Base-by-base conservation (phyloP, 1,139 yeast genomes). In the Arxiozyma slooffiae region DNA sequence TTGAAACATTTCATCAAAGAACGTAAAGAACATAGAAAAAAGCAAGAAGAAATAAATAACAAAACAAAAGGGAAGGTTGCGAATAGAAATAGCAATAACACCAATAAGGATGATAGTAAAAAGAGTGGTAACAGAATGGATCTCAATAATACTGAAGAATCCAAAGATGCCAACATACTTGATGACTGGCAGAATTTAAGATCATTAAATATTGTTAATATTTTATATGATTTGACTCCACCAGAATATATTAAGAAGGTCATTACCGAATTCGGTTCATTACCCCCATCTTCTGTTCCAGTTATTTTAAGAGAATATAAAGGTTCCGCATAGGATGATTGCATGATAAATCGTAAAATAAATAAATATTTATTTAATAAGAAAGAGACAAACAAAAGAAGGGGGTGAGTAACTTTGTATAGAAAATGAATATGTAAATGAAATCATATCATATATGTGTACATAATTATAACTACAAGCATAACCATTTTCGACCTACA, bases 241-340 rank as follows among this genome's bases (percentile, higher is more conserved):
- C 96, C 96, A 20, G 89, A 83, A 58, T 87, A 86, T 61, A 88
- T 92, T 60, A 89, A 90, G 67, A 92, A 94, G 72, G 90, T 94
- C 53, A 87, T 94, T 48, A 92, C 98, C 1, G 99, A 92, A 66
- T 80, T 90, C 55, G 99, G 99, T 23, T 88, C 96, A 5, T 75
- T 94, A 58, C 98, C 98, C 7, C 96, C 98, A 44, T 86, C 96
- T 9, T 88, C 97, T 1, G 97, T 92, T 53, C 98, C 98, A 34
- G 97, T 92, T 44, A 88, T 92, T 55, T 75, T 92, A 61, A 80
- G 97, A 69, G 98, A 92, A 67, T 92, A 92, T 69, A 87, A 87
- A 69, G 67, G 66, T 44, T 63, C 67, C 23, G 67, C 67, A 55
- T 62, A 55, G 47, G 22, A 23, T 34, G 17, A 41, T 26, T 41